Base-by-base conservation (phyloP, 2,329 filamentous ascomycete species). In the Monosporascus sp. region DNA sequence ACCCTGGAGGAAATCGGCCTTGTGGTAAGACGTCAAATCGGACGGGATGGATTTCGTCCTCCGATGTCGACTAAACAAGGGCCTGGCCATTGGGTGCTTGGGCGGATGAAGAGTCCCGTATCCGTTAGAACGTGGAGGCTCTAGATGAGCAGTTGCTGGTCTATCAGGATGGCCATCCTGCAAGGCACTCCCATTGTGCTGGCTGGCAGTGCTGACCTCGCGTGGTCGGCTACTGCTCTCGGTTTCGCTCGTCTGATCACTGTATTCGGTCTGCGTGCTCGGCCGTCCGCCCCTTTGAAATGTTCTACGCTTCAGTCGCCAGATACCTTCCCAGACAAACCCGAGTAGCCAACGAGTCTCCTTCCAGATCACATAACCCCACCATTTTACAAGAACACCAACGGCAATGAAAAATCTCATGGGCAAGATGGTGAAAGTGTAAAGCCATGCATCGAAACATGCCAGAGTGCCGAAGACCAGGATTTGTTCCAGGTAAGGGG, bases 371-470 rank as follows among this genome's bases (percentile, higher is more conserved):
- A 91, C 82, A 36, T 87, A 83, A 2, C 71, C 78, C 90, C 90
- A 96, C 80, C 92, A 97, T 56, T 83, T 81, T 9, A 84, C 69
- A 26, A 99, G 73, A 2, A 97, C 85, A 20, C 83, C 84, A 0
- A 93, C 64, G 1, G 94, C 93, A 54, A 92, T 88, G 51, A 88
- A 70, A 63, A 99, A 97, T 2, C 94, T 83, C 55, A 99, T 80
- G 0, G 94, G 94, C 0, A 99, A 76, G 45, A 99, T 96, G 0
- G 94, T 99, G 63, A 99, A 95, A 1, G 91, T 95, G 72, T 97
- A 94, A 1, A 99, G 81, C 91, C 93, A 99, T 1, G 93, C 89
- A 69, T 99, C 94, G 6, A 99, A 77, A 71, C 94, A 99, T 7
- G 93, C 92, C 36, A 97, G 73, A 0, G 90, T 86, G 7, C 94